These are phyloP conservation scores for Spiraea crenata DNA, from an alignment of 331 rosid species.

Conservation along the genomic window DNA sequence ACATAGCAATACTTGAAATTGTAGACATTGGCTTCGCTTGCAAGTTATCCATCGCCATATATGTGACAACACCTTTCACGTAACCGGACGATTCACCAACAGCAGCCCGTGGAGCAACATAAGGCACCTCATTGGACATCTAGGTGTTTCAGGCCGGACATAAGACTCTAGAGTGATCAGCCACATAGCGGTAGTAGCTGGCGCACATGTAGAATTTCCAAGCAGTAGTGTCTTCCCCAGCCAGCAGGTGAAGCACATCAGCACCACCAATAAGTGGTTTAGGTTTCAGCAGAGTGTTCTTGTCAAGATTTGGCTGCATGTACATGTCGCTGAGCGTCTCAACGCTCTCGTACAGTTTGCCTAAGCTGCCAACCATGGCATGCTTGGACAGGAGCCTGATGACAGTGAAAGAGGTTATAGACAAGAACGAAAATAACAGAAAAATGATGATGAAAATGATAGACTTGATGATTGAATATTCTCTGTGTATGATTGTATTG, in stretches of 20 bases:
- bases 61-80: constrained; percentile 9
- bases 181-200: too few species aligned
- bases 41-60: constrained; percentile 8
- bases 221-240: too few species aligned
- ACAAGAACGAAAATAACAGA: too few species aligned
- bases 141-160: too few species aligned
- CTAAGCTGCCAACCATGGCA: neutral
- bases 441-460: too few species aligned
- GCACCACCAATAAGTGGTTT: neutral
- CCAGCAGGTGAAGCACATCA: too few species aligned
- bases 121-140: neutral
- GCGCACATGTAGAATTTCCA: too few species aligned
- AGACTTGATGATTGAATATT: too few species aligned
- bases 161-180: too few species aligned
- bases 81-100: neutral
- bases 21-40: constrained; percentile 10
- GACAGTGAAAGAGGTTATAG: too few species aligned
- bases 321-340: constrained; percentile 2
- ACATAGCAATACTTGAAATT: neutral
- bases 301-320: neutral
- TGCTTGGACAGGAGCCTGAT: neutral
- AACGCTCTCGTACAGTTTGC: constrained; percentile 7
- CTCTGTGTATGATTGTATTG: too few species aligned
- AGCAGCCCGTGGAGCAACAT: neutral
- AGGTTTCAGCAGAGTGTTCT: neutral